These are phyloP conservation scores for Aspergillus quadricinctus DNA, from an alignment of 2,329 filamentous ascomycete genomes.

Conservation along the genomic window DNA sequence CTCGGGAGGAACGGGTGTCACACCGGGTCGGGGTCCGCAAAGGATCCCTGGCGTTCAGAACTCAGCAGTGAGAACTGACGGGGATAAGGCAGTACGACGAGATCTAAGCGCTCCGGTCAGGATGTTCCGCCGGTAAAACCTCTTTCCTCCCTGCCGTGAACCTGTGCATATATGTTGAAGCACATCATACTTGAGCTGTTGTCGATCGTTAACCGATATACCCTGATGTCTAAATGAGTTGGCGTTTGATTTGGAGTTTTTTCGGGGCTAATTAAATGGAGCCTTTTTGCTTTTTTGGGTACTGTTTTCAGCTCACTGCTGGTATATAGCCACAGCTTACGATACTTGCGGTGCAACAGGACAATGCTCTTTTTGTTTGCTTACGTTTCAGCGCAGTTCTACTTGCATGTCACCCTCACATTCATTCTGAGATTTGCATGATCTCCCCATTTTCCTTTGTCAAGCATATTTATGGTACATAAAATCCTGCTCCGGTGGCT, in stretches of 20 bases:
- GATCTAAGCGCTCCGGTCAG: constrained; percentile 37
- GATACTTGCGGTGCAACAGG: background rate
- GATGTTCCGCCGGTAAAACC: constrained; percentile 25
- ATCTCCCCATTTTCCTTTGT: constrained; percentile 9
- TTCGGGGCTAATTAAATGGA: background rate
- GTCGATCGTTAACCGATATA: constrained; percentile 17
- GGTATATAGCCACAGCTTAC: background rate
- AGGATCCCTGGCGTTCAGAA: constrained; percentile 32
- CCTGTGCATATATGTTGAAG: background rate
- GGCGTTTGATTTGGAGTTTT: constrained; percentile 10
- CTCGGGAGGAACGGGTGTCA: constrained; percentile 20
- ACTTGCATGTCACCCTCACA: background rate
- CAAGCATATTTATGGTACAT: constrained; percentile 1
- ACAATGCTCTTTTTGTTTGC: background rate
- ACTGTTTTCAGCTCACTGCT: background rate
- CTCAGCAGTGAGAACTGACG: constrained; percentile 23
- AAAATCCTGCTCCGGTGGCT: background rate
- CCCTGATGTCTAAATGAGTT: constrained; percentile 21
- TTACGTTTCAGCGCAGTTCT: constrained; percentile 4
- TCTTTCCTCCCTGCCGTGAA: background rate
- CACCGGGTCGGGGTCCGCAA: constrained; percentile 23
- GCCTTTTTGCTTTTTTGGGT: background rate
- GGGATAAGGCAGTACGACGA: constrained; percentile 27
- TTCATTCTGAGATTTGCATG: background rate
- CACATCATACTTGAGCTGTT: constrained; percentile 8